phyloP scores from a whole-genome alignment of 768 basidiomycete genomes.

The Podaxis pistillaris region DNA sequence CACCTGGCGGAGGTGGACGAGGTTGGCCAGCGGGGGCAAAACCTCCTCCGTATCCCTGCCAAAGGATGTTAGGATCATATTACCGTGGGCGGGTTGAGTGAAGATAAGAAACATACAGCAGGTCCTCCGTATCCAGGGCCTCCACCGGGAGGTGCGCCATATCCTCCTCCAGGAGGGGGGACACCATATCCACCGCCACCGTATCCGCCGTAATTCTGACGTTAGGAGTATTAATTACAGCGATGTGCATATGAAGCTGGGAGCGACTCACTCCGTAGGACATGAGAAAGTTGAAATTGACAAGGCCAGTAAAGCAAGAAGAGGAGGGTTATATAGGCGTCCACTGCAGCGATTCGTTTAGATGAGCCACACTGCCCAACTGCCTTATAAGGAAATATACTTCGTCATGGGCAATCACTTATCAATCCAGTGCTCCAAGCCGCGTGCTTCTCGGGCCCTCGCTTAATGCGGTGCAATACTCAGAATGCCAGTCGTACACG shows the following conservation, averaged over 20 bases:
- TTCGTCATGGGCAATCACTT: neutral
- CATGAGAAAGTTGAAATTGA: conserved; percentile 22
- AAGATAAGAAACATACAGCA: neutral
- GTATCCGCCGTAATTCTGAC: conserved; percentile 19
- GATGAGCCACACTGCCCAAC: neutral
- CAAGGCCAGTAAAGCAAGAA: neutral
- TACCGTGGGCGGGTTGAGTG: neutral
- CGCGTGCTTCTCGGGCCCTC: neutral
- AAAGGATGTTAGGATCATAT: neutral
- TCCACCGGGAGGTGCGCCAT: conserved; percentile 17
- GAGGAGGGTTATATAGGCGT: neutral
- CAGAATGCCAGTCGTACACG: too few relatives aligned
- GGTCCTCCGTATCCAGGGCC: conserved; percentile 16
- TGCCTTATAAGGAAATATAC: neutral
- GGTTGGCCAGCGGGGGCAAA: conserved; percentile 33
- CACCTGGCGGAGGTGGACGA: conserved; percentile 56
- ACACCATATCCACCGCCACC: conserved; percentile 24
- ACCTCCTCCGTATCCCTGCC: conserved; percentile 37
- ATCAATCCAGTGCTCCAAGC: neutral
- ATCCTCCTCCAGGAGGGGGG: conserved; percentile 20
- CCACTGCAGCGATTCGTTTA: neutral
- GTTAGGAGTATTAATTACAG: neutral
- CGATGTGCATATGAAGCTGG: neutral
- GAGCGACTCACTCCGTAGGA: conserved; percentile 32
- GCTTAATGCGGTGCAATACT: neutral